Percentiles rank a stretch among this genome's conserved stretches.
Evolutionary conservation across 805 yeast species (phyloP).

Genomic region (Lipomyces lipofer): DNA sequence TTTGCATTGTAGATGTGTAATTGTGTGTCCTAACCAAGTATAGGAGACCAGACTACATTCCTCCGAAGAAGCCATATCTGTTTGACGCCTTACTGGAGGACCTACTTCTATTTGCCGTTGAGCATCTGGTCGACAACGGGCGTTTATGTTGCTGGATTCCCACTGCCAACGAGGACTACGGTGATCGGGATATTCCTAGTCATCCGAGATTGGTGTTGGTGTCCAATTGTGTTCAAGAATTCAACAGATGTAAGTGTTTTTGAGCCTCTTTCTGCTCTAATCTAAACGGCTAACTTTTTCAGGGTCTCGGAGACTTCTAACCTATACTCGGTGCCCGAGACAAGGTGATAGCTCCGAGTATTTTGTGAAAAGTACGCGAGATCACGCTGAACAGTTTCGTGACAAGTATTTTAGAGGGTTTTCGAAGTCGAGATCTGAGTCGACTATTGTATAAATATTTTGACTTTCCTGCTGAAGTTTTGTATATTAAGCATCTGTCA

Average conservation of each 20-base stretch:
- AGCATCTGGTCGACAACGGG: conserved; percentile 70
- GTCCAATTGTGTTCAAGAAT: conserved; percentile 79
- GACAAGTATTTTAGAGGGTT: conserved; percentile 75
- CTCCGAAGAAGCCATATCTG: conserved; percentile 88
- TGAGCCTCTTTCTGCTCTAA: background rate
- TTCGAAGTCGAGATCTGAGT: background rate
- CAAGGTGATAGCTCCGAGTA: conserved; percentile 51
- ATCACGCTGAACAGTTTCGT: conserved; percentile 61
- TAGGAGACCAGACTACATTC: conserved; percentile 77
- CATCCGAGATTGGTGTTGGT: conserved; percentile 71
- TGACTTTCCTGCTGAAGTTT: no score
- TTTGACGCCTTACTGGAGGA: conserved; percentile 77
- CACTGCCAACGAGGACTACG: conserved; percentile 82
- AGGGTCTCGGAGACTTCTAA: conserved; percentile 83
- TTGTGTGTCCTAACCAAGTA: conserved; percentile 65
- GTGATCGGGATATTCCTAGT: conserved; percentile 69
- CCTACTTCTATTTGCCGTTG: conserved; percentile 68
- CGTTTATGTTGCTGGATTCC: conserved; percentile 98
- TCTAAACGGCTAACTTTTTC: no score
- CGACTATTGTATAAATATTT: no score
- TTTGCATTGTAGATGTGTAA: background rate
- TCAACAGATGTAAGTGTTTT: conserved; percentile 56
- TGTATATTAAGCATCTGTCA: no score
- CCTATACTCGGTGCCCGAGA: conserved; percentile 62
- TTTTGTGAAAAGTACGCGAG: conserved; percentile 36